Conservation (phyloP, 2,329 filamentous ascomycete species). For the Pseudophaeomoniella oleicola region DNA sequence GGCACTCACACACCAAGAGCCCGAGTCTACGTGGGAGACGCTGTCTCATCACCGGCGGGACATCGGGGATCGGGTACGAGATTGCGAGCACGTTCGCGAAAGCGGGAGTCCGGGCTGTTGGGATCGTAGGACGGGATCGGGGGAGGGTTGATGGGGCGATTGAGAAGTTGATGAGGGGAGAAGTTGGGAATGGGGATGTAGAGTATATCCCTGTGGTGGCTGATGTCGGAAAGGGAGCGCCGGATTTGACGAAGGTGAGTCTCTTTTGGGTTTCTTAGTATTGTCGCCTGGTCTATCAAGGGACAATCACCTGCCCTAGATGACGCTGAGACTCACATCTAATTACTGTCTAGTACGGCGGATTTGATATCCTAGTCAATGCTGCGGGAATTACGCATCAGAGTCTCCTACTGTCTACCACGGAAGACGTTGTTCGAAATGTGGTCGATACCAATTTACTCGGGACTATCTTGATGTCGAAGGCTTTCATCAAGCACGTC, state of each 20-base stretch:
- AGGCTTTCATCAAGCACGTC: slow-evolving; percentile 20
- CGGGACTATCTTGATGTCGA: slow-evolving; percentile 24
- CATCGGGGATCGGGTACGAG: slow-evolving; percentile 54
- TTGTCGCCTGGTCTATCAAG: slow-evolving; percentile 1
- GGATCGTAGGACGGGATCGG: slow-evolving; percentile 43
- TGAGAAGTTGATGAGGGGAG: neutral
- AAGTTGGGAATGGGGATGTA: slow-evolving; percentile 12
- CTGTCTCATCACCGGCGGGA: slow-evolving; percentile 52
- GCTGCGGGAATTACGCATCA: slow-evolving; percentile 61
- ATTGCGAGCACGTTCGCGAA: slow-evolving; percentile 52
- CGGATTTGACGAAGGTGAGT: slow-evolving; percentile 6
- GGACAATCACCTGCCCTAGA: neutral
- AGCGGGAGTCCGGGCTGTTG: slow-evolving; percentile 42
- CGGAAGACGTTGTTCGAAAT: slow-evolving; percentile 34
- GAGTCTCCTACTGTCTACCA: slow-evolving; percentile 45
- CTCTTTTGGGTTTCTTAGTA: no score
- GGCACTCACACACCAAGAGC: neutral
- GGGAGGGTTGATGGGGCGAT: neutral
- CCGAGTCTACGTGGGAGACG: slow-evolving; percentile 15
- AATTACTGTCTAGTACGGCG: slow-evolving; percentile 11
- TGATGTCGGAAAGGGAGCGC: slow-evolving; percentile 9
- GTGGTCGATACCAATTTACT: slow-evolving; percentile 57
- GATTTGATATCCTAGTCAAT: slow-evolving; percentile 55
- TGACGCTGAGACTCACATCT: no score
- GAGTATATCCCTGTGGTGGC: slow-evolving; percentile 1